Evolutionary conservation across 805 yeast species (phyloP).

Genomic region (Saccharomycopsis javanensis): DNA sequence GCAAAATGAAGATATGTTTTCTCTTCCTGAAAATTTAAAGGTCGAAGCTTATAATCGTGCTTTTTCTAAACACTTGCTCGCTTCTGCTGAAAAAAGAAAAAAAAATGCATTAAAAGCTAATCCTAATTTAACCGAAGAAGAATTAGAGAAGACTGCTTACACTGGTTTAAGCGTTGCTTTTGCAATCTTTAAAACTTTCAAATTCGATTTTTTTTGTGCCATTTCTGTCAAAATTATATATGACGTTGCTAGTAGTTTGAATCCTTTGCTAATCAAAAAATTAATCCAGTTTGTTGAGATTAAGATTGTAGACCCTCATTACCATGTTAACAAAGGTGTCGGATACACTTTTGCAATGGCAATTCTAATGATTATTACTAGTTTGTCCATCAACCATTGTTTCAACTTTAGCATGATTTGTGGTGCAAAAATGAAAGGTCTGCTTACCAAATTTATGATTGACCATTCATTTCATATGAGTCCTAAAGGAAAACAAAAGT

Average conservation of each 20-base stretch:
- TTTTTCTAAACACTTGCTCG: conserved; percentile 30
- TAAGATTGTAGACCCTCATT: conserved; percentile 31
- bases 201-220: conserved; percentile 33
- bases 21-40: conserved; percentile 33
- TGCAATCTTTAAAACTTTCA: conserved; percentile 43
- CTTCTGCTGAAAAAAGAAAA: conserved; percentile 27
- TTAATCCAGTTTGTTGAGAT: conserved; percentile 45
- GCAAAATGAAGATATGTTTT: conserved; percentile 51
- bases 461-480: conserved; percentile 54
- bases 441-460: conserved; percentile 54
- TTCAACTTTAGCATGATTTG: conserved; percentile 42
- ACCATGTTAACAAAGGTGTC: conserved; percentile 34
- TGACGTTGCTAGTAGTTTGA: conserved; percentile 40
- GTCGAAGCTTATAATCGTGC: conserved; percentile 32
- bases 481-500: conserved; percentile 42
- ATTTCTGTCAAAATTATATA: conserved; percentile 34
- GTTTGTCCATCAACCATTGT: conserved; percentile 39
- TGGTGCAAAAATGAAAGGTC: conserved; percentile 60
- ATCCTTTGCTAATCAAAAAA: conserved; percentile 45
- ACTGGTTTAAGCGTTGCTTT: conserved; percentile 28
- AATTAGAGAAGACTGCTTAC: conserved; percentile 31
- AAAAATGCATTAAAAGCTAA: conserved; percentile 25
- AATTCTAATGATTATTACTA: conserved; percentile 32
- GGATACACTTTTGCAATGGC: conserved; percentile 53
- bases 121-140: conserved; percentile 31